Percentiles rank a stretch among this genome's conserved stretches.
Evolutionary conservation across 140 eudicot genomes (phyloP).

Genomic region (Flaveria floridana): DNA sequence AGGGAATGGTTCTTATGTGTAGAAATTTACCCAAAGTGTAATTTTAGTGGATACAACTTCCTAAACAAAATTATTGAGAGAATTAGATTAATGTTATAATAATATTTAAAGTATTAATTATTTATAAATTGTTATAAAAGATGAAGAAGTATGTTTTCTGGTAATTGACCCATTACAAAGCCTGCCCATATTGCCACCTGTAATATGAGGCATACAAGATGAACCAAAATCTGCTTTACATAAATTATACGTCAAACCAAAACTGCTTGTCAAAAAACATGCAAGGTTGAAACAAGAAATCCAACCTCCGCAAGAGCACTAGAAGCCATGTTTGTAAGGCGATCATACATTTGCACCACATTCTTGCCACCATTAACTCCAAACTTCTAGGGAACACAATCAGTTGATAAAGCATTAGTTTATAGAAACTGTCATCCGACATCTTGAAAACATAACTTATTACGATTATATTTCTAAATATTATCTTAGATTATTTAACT

Average conservation of each 20-base stretch:
- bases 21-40: neutral
- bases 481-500: neutral
- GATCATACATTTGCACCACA: conserved; percentile 64
- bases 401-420: conserved; percentile 20
- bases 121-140: neutral
- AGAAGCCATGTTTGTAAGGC: conserved; percentile 67
- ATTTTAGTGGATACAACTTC: neutral
- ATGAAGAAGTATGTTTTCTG: neutral
- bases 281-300: conserved; percentile 21
- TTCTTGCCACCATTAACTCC: conserved; percentile 33
- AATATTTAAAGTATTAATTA: neutral
- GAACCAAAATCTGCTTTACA: neutral
- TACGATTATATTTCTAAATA: neutral
- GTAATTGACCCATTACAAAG: conserved; percentile 9
- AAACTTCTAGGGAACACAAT: conserved; percentile 33
- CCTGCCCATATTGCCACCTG: neutral
- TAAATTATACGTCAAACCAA: neutral
- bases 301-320: conserved; percentile 78
- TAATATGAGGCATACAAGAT: conserved; percentile 1
- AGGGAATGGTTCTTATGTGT: neutral
- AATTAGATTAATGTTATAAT: neutral
- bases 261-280: neutral
- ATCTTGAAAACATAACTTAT: conserved; percentile 14
- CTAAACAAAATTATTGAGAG: conserved; percentile 1
- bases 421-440: neutral